Base-by-base conservation (phyloP, 257 asterid genomes). In the Gardenia jasminoides region DNA sequence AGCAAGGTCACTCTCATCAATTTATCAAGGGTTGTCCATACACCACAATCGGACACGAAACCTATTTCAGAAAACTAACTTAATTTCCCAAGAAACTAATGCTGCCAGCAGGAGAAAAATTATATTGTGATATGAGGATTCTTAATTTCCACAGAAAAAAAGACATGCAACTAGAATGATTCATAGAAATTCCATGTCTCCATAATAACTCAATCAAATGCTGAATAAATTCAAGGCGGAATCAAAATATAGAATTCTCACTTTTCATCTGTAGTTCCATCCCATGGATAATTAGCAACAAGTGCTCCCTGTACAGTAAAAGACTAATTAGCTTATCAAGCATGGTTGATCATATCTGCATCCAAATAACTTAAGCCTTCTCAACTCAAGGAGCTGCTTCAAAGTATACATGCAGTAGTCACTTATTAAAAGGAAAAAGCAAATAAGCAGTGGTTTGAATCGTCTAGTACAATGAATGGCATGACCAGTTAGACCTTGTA, bases 261-360 rank as follows among this genome's bases (percentile, higher is more conserved):
- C 99, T 58, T 80, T 90, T 84, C 87, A 86, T 93, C 89, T 74
- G 80, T 83, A 67, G 97, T 93, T 81, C 99, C 99, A 84, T 95
- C 99, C 99, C 99, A 95, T 80, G 99, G 99, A 83, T 90, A 95
- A 79, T 95, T 93, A 82, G 99, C 99, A 79, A 95, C 98, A 80
- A 95, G 92, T 56, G 98, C 99, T 82, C 99, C 98, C 98, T 95
- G 79, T 71, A 72, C 50, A 76, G 78, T 74, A 77, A 73, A 58
- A 69, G 62, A 77, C 58, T 64, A 77, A 66, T 74, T 26, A 72
- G n/a, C 36, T 26, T 31, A 36, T 26, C 70, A 50, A 48, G 2
- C 36, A 56, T 56, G 8, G n/a, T 36, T 74, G 54, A 54, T 54
- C 58, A 43, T 43, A 41, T 41, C 11, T 31, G 22, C 20, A 39